Evolutionary conservation across 108 stramenopile genomes (phyloP).

Genomic region (Cafeteria roenbergensis): DNA sequence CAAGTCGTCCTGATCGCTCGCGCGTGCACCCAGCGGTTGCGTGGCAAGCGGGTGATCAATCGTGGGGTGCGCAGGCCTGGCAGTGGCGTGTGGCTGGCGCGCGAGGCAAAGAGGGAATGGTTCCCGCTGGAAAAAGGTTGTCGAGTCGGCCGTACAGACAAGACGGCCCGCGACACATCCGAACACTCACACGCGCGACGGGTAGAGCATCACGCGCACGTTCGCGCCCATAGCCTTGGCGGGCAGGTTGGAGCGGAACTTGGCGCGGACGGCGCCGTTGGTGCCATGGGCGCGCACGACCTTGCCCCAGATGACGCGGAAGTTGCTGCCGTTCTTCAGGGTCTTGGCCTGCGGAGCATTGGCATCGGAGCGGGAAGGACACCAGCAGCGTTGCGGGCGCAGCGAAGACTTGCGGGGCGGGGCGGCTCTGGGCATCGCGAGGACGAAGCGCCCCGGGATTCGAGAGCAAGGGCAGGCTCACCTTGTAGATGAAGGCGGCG

Average conservation of each 20-base stretch:
- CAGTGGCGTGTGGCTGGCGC: no score
- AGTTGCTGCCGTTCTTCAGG: conserved; percentile 70
- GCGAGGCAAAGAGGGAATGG: no score
- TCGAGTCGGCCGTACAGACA: no score
- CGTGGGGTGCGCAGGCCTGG: no score
- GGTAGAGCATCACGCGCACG: not conserved
- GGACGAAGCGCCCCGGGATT: not conserved
- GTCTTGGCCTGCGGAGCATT: conserved; percentile 24
- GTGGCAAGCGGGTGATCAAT: no score
- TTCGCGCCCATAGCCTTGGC: not conserved
- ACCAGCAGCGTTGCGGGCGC: no score
- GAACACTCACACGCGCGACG: not conserved
- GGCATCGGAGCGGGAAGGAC: no score
- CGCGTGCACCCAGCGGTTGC: no score
- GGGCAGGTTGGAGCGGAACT: conserved; percentile 84
- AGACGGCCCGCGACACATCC: no score
- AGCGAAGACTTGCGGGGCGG: not conserved
- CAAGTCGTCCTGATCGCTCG: no score
- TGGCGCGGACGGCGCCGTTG: conserved; percentile 92
- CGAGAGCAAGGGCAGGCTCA: not conserved
- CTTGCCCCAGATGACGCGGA: conserved; percentile 95
- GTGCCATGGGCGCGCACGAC: conserved; percentile 85
- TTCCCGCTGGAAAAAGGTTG: no score
- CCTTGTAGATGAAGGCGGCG: conserved; percentile 96
- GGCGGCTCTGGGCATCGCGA: not conserved